Evolutionary conservation across 2,329 filamentous ascomycete species (phyloP).

Genomic region (Talaromyces sp.): DNA sequence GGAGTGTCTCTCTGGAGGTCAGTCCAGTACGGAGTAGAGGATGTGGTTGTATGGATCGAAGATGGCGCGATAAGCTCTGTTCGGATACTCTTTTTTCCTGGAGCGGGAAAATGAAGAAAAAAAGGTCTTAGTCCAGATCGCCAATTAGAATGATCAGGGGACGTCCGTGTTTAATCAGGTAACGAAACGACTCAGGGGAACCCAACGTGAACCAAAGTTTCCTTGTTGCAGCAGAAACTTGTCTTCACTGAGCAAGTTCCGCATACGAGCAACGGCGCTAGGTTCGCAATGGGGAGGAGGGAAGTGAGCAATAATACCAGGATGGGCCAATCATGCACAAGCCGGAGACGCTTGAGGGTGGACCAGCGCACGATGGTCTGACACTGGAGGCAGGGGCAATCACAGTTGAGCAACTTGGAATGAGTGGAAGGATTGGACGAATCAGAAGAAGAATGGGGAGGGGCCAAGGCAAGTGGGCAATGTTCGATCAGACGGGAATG

Average conservation of each 20-base stretch:
- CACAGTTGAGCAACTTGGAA: conserved; percentile 12
- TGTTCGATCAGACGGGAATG: conserved; percentile 23
- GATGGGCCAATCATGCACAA: conserved; percentile 35
- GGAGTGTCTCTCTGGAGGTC: not conserved
- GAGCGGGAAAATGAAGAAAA: conserved; percentile 10
- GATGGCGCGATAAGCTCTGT: conserved; percentile 26
- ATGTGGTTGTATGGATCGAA: conserved; percentile 14
- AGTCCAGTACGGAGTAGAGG: not conserved
- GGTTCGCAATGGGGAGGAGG: conserved; percentile 17
- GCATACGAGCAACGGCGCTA: conserved; percentile 12
- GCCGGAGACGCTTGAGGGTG: conserved; percentile 28
- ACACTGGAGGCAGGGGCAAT: conserved; percentile 24
- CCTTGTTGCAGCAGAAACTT: conserved; percentile 1
- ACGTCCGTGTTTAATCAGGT: conserved; percentile 4
- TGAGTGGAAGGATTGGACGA: conserved; percentile 20
- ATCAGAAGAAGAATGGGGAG: conserved; percentile 15
- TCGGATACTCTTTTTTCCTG: conserved; percentile 24
- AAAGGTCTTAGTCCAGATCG: conserved; percentile 14
- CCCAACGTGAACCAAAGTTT: not conserved
- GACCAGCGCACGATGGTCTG: conserved; percentile 35
- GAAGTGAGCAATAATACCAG: conserved; percentile 20
- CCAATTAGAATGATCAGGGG: conserved; percentile 13
- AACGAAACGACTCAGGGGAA: not conserved
- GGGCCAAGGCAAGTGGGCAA: conserved; percentile 19
- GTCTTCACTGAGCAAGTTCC: not conserved